Evolutionary conservation across 1,284 basidiomycete species (phyloP).

Genomic region (Chalciporus sp.): DNA sequence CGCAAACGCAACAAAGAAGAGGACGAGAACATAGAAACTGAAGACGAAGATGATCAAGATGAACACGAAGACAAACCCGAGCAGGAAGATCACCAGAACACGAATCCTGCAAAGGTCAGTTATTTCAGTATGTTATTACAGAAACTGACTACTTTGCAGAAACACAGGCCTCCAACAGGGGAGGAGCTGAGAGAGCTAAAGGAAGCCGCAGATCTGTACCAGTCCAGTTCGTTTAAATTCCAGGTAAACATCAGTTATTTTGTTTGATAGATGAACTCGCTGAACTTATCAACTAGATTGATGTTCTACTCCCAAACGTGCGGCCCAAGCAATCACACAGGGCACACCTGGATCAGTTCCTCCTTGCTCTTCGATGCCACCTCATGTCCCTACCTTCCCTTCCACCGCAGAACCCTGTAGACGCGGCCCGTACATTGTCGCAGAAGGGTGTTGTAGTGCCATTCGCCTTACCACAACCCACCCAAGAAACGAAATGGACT

Average conservation of each 20-base stretch:
- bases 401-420: slow-evolving; percentile 65
- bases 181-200: slow-evolving; percentile 79
- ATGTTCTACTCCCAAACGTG: slow-evolving; percentile 77
- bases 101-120: slow-evolving; percentile 10
- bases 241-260: slow-evolving; percentile 51
- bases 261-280: neutral
- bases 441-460: slow-evolving; percentile 60
- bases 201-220: slow-evolving; percentile 78
- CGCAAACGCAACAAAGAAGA: slow-evolving; percentile 29
- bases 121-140: neutral
- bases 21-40: neutral
- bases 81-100: neutral
- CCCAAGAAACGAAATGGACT: slow-evolving; percentile 77
- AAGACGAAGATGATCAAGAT: neutral
- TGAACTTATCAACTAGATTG: slow-evolving; percentile 55
- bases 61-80: neutral
- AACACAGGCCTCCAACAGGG: slow-evolving; percentile 58
- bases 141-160: slow-evolving; percentile 18
- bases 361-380: slow-evolving; percentile 61
- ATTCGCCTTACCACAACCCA: slow-evolving; percentile 63
- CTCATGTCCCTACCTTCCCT: slow-evolving; percentile 61
- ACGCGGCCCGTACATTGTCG: slow-evolving; percentile 54
- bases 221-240: slow-evolving; percentile 84
- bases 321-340: slow-evolving; percentile 61
- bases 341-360: slow-evolving; percentile 62